Percentiles rank a stretch among this genome's conserved stretches.
Conservation (phyloP, 768 basidiomycete species). For the Lanmaoa rubissima region DNA sequence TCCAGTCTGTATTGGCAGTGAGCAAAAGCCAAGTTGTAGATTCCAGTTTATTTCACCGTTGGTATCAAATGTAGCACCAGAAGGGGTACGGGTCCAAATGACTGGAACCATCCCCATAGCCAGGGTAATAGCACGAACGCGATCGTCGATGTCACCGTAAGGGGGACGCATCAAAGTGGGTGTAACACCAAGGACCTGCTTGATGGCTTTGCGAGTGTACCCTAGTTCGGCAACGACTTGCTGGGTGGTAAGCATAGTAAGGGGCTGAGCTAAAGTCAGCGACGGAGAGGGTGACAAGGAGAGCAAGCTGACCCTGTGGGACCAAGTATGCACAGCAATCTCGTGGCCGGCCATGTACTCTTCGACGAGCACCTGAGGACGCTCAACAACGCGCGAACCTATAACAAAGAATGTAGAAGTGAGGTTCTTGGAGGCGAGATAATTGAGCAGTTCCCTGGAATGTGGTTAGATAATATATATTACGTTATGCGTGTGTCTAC, state of each 20-base stretch:
- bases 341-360: constrained; percentile 82
- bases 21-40: neutral
- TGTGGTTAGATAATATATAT: neutral
- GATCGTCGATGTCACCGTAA: constrained; percentile 87
- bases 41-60: constrained; percentile 47
- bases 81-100: constrained; percentile 77
- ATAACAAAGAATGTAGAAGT: constrained; percentile 90
- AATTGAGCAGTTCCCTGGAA: constrained; percentile 65
- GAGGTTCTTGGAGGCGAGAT: constrained; percentile 59
- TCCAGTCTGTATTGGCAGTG: constrained; percentile 62
- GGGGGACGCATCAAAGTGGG: constrained; percentile 80
- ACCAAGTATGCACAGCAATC: constrained; percentile 90
- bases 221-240: constrained; percentile 92
- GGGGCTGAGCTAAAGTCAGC: constrained; percentile 40
- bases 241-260: constrained; percentile 71
- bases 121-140: constrained; percentile 84
- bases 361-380: constrained; percentile 70
- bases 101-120: constrained; percentile 92
- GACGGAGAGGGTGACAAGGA: neutral
- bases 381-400: constrained; percentile 79
- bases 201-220: constrained; percentile 87
- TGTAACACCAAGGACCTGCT: constrained; percentile 68
- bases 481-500: constrained; percentile 11
- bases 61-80: constrained; percentile 62
- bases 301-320: constrained; percentile 55